Percentiles rank a stretch among this genome's conserved stretches.
phyloP scores from a whole-genome alignment of 2,329 filamentous ascomycete genomes.

The Fusarium oxysporum region DNA sequence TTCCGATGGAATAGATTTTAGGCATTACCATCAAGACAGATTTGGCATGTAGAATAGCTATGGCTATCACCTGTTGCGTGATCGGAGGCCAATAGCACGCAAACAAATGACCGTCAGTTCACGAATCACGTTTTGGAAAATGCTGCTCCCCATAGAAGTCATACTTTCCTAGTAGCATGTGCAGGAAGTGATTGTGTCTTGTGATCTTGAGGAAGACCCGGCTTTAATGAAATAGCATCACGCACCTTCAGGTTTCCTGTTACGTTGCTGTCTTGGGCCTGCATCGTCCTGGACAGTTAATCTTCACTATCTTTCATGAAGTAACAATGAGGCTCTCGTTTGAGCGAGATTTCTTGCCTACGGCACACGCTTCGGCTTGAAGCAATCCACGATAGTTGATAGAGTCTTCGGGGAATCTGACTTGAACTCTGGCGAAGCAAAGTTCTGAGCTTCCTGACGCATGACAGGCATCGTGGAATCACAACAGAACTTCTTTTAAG shows the following conservation, averaged over 20 bases:
- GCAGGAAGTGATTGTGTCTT: no score
- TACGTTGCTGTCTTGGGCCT: neutral
- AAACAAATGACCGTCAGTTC: neutral
- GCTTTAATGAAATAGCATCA: neutral
- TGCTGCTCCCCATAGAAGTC: rapidly evolving
- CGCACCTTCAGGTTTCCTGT: neutral
- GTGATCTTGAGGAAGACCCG: rapidly evolving
- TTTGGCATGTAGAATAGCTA: neutral
- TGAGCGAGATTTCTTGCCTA: rapidly evolving
- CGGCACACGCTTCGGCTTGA: neutral
- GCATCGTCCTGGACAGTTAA: neutral
- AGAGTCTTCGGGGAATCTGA: neutral
- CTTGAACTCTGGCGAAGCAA: neutral
- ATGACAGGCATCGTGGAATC: no score
- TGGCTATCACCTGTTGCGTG: neutral
- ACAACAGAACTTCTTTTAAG: neutral
- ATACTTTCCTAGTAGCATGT: rapidly evolving
- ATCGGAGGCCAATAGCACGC: neutral
- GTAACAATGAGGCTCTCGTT: rapidly evolving
- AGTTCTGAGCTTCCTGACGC: rapidly evolving
- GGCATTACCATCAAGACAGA: no score
- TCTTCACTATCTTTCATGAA: rapidly evolving
- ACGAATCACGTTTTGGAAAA: neutral
- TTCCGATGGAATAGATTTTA: rapidly evolving
- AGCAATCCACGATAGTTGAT: neutral